Base-by-base conservation (phyloP, 352 stramenopile species). In the Phytopythium vexans region DNA sequence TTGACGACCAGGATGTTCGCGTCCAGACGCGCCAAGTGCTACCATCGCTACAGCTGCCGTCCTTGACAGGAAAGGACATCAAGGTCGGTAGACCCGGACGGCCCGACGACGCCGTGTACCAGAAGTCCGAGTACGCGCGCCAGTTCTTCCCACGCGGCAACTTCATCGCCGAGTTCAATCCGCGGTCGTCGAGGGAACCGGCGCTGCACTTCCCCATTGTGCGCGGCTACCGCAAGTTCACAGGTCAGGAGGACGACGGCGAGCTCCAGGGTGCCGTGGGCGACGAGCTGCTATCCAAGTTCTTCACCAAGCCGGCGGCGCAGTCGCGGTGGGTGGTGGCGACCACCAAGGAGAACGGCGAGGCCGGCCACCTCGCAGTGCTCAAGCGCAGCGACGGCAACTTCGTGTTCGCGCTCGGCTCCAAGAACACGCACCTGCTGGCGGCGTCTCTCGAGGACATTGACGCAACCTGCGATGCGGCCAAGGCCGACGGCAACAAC, bases 371-470 rank as follows among this genome's bases (percentile, higher is more conserved):
- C 50, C 59, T 93, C 31, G 64, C 80, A 1, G 78, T 93, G 37
- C 60, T 93, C 14, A 88, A 91, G 60, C 74, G 76, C 7, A 61
- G 49, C 6, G 77, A 91, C 44, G 77, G 76, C n/a, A 45, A 59
- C 40, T 91, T 82, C 36, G 51, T 93, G 3, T 91, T 85, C 59
- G 72, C 82, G 9, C 62, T 91, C 8, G 83, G 83, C 15, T 93
- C 83, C 36, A 93, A 93, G 67, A 93, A 91, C 57, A 90, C 80
- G 21, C 83, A 93, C 62, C 54, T 93, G 44, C 32, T 88, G 6
- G 75, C 73, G 7, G 51, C 61, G 32, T 79, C 60, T 5, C 10
- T 74, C 1, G 68, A 84, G 0, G 78, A 91, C 48, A 68, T 93
- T 33, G 65, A 81, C 8, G 41, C 45, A 1, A 63, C 68, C 7